Conservation (phyloP, 305 asterid genomes). For the Solanum hybrid region DNA sequence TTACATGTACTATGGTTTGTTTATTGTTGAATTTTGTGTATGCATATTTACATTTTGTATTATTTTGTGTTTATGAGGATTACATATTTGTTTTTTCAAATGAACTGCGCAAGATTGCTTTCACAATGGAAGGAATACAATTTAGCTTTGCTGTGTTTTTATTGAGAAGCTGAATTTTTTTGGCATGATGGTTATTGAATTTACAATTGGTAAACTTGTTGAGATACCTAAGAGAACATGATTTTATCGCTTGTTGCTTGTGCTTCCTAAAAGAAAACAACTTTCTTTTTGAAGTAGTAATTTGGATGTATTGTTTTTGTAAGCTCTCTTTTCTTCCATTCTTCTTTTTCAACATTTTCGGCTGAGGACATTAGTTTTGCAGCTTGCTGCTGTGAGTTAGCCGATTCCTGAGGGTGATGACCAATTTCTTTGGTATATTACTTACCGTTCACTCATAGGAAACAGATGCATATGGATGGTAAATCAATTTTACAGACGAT, state of each 20-base stretch:
- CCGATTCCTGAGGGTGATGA: not conserved
- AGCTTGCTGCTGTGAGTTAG: not conserved
- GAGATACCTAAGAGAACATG: not conserved
- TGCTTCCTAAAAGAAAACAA: not conserved
- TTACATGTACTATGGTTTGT: not conserved
- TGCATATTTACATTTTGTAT: not conserved
- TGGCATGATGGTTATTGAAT: not conserved
- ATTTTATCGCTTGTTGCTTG: too few species aligned
- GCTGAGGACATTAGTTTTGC: not conserved
- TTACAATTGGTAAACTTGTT: not conserved
- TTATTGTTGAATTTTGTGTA: not conserved
- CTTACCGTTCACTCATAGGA: not conserved
- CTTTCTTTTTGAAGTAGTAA: not conserved
- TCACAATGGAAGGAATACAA: not conserved
- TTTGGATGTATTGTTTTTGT: not conserved
- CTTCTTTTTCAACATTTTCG: not conserved
- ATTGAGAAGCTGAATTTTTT: not conserved
- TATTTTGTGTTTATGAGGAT: too few species aligned
- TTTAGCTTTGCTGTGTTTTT: not conserved
- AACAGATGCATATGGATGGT: not conserved
- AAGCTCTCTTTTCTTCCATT: not conserved
- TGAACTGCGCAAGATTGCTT: too few species aligned
- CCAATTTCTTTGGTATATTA: not conserved
- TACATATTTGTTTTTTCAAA: too few species aligned
- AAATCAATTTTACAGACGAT: not conserved